These are phyloP conservation scores for Aspergillus campestris DNA, from an alignment of 495 filamentous ascomycete genomes.

Conservation along the genomic window DNA sequence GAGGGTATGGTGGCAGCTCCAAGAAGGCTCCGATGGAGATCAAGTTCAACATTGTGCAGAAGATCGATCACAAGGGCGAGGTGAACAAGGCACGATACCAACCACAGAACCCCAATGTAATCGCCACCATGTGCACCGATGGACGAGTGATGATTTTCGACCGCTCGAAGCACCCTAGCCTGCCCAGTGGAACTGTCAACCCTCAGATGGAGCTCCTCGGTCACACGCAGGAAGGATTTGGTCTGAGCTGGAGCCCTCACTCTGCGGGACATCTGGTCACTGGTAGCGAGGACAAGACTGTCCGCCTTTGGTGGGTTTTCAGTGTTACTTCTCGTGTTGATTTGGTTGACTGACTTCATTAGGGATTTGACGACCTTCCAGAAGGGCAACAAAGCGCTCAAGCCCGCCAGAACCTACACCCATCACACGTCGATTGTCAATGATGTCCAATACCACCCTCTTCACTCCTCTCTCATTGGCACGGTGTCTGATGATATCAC, in stretches of 20 bases:
- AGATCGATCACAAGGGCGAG: slow-evolving; percentile 92
- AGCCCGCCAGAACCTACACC: slow-evolving; percentile 65
- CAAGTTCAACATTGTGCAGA: slow-evolving; percentile 85
- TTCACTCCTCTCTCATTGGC: slow-evolving; percentile 72
- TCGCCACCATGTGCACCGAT: slow-evolving; percentile 88
- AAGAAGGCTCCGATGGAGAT: slow-evolving; percentile 61
- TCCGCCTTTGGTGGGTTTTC: slow-evolving; percentile 67
- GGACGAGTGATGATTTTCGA: slow-evolving; percentile 88
- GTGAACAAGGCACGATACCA: slow-evolving; percentile 98
- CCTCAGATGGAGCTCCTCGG: slow-evolving; percentile 79
- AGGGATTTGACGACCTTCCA: slow-evolving; percentile 74
- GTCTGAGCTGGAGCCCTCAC: slow-evolving; percentile 86
- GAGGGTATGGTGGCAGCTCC: slow-evolving; percentile 66
- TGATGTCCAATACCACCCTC: slow-evolving; percentile 89
- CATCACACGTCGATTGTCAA: slow-evolving; percentile 90
- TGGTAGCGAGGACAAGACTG: slow-evolving; percentile 83
- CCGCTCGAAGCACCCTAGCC: slow-evolving; percentile 80
- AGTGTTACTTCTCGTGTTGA: not conserved
- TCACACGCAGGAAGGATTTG: slow-evolving; percentile 89
- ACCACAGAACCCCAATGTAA: slow-evolving; percentile 95
- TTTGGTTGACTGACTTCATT: not conserved
- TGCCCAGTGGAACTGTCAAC: slow-evolving; percentile 60
- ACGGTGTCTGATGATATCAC: slow-evolving; percentile 94
- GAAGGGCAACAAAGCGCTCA: slow-evolving; percentile 60
- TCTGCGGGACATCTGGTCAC: slow-evolving; percentile 74